Conservation (phyloP, 2,329 filamentous ascomycete genomes). For the Aspergillus sp. region DNA sequence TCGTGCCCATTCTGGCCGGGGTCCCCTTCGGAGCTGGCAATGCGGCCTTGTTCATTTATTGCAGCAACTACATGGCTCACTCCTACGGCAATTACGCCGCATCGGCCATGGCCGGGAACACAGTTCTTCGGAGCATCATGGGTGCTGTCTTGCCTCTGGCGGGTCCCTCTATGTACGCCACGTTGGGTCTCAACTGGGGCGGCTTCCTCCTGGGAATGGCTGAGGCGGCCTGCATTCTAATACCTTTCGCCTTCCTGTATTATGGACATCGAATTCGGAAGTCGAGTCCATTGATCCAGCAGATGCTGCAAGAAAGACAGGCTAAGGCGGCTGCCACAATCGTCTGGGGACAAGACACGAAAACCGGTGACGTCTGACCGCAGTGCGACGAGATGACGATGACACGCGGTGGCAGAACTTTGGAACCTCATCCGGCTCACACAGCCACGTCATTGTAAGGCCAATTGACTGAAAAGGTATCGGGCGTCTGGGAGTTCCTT, state of each 20-base stretch:
- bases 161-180: slow-evolving; percentile 60
- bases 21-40: slow-evolving; percentile 73
- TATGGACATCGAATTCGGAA: slow-evolving; percentile 49
- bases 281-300: slow-evolving; percentile 47
- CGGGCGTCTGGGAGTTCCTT: no score
- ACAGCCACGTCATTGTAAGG: no score
- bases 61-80: slow-evolving; percentile 67
- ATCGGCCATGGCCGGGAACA: slow-evolving; percentile 69
- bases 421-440: no score
- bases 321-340: slow-evolving; percentile 14
- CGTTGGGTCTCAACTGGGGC: slow-evolving; percentile 66
- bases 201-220: slow-evolving; percentile 66
- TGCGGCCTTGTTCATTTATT: slow-evolving; percentile 70
- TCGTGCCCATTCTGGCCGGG: slow-evolving; percentile 67
- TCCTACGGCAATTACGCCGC: slow-evolving; percentile 76
- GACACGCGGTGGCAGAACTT: no score
- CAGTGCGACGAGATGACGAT: neutral
- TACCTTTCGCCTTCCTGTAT: slow-evolving; percentile 67
- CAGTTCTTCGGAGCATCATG: slow-evolving; percentile 60
- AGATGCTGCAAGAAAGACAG: slow-evolving; percentile 48
- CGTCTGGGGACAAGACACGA: slow-evolving; percentile 6
- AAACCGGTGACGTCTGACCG: slow-evolving; percentile 5
- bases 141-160: slow-evolving; percentile 73
- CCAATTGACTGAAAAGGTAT: no score
- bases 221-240: slow-evolving; percentile 65